Percentiles rank a stretch among this genome's conserved stretches.
phyloP scores from a whole-genome alignment of 2,329 filamentous ascomycete species.

The Colletotrichum sublineola region DNA sequence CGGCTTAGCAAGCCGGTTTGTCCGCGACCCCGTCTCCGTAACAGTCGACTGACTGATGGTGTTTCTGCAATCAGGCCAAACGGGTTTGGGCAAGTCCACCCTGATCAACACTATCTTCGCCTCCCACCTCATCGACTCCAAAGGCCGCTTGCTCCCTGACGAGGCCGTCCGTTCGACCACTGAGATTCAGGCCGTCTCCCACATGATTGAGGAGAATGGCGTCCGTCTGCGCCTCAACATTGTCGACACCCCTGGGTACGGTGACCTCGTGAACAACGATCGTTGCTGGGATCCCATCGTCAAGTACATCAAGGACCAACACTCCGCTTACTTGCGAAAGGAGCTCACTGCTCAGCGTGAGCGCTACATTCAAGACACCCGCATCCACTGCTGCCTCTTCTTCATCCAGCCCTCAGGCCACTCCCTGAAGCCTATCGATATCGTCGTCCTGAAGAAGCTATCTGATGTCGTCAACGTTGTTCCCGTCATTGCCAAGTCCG shows the following conservation, averaged over 20 bases:
- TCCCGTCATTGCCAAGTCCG: constrained; percentile 97
- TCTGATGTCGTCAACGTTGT: constrained; percentile 99
- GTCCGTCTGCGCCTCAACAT: constrained; percentile 98
- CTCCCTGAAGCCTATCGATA: constrained; percentile 98
- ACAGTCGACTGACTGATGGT: constrained; percentile 25
- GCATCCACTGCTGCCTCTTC: constrained; percentile 99
- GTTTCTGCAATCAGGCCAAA: constrained; percentile 78
- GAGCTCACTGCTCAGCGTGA: constrained; percentile 99
- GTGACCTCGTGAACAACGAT: constrained; percentile 99
- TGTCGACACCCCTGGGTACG: constrained; percentile 98
- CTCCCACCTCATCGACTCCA: constrained; percentile 98
- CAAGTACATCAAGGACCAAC: constrained; percentile 99
- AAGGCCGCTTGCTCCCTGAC: constrained; percentile 92
- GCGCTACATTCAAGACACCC: constrained; percentile 98
- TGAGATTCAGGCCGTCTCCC: constrained; percentile 97
- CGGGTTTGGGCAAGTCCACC: constrained; percentile 97
- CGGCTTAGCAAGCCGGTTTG: constrained; percentile 13
- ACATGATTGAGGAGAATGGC: constrained; percentile 99
- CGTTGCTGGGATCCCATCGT: constrained; percentile 99
- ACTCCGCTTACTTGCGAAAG: constrained; percentile 98
- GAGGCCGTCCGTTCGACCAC: constrained; percentile 96
- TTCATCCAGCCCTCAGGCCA: constrained; percentile 99
- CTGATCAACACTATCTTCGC: constrained; percentile 99
- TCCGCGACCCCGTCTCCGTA: constrained; percentile 15
- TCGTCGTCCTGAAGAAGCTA: constrained; percentile 99